Evolutionary conservation across 768 basidiomycete genomes (phyloP).

Genomic region (Infundibulicybe gibba): DNA sequence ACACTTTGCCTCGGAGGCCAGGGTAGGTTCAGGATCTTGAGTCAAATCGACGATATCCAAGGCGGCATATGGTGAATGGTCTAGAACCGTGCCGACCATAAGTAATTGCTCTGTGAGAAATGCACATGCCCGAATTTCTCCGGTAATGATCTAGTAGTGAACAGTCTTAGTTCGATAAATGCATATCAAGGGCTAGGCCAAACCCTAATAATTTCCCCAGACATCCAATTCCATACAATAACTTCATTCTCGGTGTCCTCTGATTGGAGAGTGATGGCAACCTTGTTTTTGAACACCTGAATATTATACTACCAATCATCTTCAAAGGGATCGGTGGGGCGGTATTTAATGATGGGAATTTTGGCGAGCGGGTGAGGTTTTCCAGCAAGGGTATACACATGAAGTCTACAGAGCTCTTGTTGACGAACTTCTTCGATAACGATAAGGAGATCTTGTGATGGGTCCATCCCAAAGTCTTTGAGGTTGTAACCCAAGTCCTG

Average conservation of each 20-base stretch:
- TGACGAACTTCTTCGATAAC: constrained; percentile 2
- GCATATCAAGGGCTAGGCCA: background rate
- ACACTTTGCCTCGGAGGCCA: too few relatives aligned
- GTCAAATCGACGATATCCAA: too few relatives aligned
- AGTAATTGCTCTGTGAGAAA: background rate
- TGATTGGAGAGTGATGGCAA: constrained; percentile 5
- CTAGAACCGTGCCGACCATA: too few relatives aligned
- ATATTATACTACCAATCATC: constrained; percentile 4
- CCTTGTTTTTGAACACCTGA: constrained; percentile 4
- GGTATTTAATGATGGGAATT: background rate
- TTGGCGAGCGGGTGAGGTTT: constrained; percentile 1
- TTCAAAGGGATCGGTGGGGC: background rate
- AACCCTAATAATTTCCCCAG: constrained; percentile 1
- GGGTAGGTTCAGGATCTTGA: background rate
- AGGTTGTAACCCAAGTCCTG: background rate
- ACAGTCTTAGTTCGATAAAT: background rate
- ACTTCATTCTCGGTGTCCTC: background rate
- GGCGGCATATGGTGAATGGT: too few relatives aligned
- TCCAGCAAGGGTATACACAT: constrained; percentile 5
- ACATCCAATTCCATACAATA: constrained; percentile 5
- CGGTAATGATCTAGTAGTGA: constrained; percentile 1
- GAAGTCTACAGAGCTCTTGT: background rate
- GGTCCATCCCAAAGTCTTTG: background rate
- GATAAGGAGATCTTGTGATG: constrained; percentile 7
- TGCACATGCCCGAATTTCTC: background rate